Conservation (phyloP, 345 rosid genomes). For the Adansonia digitata region DNA sequence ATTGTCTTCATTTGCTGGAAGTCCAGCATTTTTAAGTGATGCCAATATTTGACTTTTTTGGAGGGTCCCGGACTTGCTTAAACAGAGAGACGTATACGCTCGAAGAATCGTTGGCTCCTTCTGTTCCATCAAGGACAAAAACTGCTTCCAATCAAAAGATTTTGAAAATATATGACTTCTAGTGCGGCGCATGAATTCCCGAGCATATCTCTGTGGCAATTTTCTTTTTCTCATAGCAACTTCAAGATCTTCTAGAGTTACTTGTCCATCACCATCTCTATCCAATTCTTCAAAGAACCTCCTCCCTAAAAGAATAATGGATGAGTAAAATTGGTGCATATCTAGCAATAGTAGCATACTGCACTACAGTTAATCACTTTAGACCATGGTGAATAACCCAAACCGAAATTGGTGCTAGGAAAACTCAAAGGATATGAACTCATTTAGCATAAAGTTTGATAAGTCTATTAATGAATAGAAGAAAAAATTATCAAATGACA, state of each 20-base stretch:
- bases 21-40: slow-evolving; percentile 82
- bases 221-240: slow-evolving; percentile 89
- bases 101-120: slow-evolving; percentile 96
- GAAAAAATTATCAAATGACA: not conserved
- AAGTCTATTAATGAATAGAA: not conserved
- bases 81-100: slow-evolving; percentile 91
- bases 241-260: slow-evolving; percentile 92
- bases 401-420: not conserved
- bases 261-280: slow-evolving; percentile 97
- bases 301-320: slow-evolving; percentile 48
- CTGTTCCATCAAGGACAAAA: slow-evolving; percentile 97
- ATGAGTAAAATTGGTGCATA: not conserved
- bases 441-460: not conserved
- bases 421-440: not conserved
- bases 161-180: slow-evolving; percentile 87
- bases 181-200: slow-evolving; percentile 80
- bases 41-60: slow-evolving; percentile 95
- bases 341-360: not conserved
- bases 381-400: not conserved
- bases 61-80: slow-evolving; percentile 92
- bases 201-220: slow-evolving; percentile 78
- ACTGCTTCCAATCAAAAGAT: slow-evolving; percentile 97
- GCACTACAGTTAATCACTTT: not conserved
- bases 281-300: slow-evolving; percentile 97
- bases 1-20: slow-evolving; percentile 97